These are phyloP conservation scores for Cladosporium colombiae DNA, from an alignment of 2,329 filamentous ascomycete genomes.

Conservation along the genomic window DNA sequence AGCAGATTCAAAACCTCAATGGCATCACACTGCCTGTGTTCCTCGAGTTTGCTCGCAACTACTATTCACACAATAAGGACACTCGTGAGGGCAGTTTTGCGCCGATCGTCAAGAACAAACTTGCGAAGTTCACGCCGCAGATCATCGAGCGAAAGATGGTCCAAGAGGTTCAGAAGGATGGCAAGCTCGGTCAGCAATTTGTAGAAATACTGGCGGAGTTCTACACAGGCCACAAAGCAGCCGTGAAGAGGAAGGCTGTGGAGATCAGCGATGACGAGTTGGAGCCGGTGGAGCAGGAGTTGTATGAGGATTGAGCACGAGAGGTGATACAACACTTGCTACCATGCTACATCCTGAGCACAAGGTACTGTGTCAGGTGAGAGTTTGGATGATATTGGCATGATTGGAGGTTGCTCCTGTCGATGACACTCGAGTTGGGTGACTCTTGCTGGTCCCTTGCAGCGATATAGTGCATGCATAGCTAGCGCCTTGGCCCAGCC, in stretches of 20 bases:
- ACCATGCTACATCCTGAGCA: not conserved
- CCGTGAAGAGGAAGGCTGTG: not conserved
- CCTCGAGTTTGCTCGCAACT: not conserved
- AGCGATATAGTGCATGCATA: slow-evolving; percentile 14
- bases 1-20: not conserved
- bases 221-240: not conserved
- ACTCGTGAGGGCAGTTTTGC: not conserved
- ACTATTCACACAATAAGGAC: not conserved
- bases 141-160: not conserved
- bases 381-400: not conserved
- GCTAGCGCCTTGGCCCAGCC: slow-evolving; percentile 18
- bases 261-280: not conserved
- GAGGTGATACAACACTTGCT: not conserved
- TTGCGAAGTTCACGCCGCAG: slow-evolving; percentile 1
- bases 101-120: slow-evolving; percentile 8
- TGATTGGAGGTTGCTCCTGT: not conserved
- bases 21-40: not conserved
- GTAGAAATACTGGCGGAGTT: not conserved
- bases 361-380: not conserved
- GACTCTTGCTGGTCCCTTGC: slow-evolving; percentile 14
- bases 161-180: not conserved
- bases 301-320: not conserved
- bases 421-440: not conserved
- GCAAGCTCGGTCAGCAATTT: not conserved
- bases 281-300: not conserved